Conservation (phyloP, 73 alveolate genomes). For the Stentor coeruleus region DNA sequence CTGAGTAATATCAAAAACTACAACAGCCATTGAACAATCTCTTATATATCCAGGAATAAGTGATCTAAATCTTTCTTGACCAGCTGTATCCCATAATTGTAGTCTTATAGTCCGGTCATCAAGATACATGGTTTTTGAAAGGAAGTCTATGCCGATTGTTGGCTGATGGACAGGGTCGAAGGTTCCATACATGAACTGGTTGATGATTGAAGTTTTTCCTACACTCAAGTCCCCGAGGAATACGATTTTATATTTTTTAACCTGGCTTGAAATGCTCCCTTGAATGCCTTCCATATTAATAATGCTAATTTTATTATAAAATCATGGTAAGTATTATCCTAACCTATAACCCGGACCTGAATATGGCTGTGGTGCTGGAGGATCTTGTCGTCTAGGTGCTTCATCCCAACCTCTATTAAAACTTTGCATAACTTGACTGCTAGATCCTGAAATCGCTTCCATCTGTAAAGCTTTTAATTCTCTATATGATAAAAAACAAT, state of each 20-base stretch:
- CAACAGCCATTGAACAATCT: slow-evolving; percentile 77
- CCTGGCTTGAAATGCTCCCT: too few relatives aligned
- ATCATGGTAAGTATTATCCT: too few relatives aligned
- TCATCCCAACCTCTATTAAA: too few relatives aligned
- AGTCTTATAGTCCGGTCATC: slow-evolving; percentile 81
- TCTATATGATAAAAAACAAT: not conserved
- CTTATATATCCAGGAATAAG: slow-evolving; percentile 65
- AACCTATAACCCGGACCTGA: not conserved
- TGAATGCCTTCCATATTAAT: too few relatives aligned
- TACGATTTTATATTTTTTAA: slow-evolving; percentile 65
- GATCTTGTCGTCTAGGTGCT: too few relatives aligned
- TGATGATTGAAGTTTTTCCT: slow-evolving; percentile 81
- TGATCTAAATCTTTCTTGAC: slow-evolving; percentile 71
- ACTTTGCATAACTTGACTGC: too few relatives aligned
- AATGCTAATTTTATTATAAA: too few relatives aligned
- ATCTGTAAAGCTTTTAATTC: not conserved
- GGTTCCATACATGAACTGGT: slow-evolving; percentile 73
- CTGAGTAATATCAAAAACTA: slow-evolving; percentile 72
- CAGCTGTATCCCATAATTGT: slow-evolving; percentile 76
- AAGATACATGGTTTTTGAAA: slow-evolving; percentile 82
- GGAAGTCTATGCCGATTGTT: slow-evolving; percentile 95
- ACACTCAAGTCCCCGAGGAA: slow-evolving; percentile 76
- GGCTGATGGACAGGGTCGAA: slow-evolving; percentile 68
- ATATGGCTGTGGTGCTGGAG: too few relatives aligned
- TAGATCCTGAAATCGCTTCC: too few relatives aligned